Base-by-base conservation (phyloP, 2,329 filamentous ascomycete genomes). In the Alternaria arborescens region DNA sequence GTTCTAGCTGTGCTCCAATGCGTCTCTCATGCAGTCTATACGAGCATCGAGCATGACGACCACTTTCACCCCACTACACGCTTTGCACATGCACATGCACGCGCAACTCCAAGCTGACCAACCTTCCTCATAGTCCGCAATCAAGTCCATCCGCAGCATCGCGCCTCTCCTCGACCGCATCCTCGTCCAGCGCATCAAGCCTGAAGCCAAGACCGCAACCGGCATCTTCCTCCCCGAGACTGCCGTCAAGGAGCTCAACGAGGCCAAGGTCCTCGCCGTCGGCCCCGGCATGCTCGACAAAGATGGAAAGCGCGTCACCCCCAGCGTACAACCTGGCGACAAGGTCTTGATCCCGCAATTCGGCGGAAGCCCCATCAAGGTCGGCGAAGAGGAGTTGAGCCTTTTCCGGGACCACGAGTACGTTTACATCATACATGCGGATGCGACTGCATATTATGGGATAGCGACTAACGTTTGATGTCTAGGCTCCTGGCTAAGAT, bases 391-490 rank as follows among this genome's bases (percentile, higher is more conserved):
- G 71, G 95, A 99, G 84, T 98, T 88, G 86, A 89, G 91, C 67
- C 89, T 99, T 68, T 99, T 97, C 91, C 88, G 95, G 77, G 95
- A 99, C 83, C 91, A 93, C 85, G 95, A 99, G 94, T 98, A 89
- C 83, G 94, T 91, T 40, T 18, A 14, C 26, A 34, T 43, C 12
- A 16, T 24, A 54, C 1, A 18, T 8, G 1, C 7, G 5, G 12
- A 10, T 14, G 47, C 34, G 20, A 18, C 8, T 32, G 28, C 0
- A 42, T 11, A 4, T 22, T 43, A 6, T 20, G 1, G 32, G 12
- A 46, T 22, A n/a, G 28, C n/a, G n/a, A 24, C 62, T 65, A 43
- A 65, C 16, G n/a, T 42, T 20, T 18, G 1, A 24, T 74, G 12
- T 24, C n/a, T 73, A 97, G 94, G 81, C 92, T 99, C 72, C 89